A percentile compares a stretch with the other conserved stretches of the same genome.
Conservation (phyloP, 441 rosid genomes). For the Brassica balearica region DNA sequence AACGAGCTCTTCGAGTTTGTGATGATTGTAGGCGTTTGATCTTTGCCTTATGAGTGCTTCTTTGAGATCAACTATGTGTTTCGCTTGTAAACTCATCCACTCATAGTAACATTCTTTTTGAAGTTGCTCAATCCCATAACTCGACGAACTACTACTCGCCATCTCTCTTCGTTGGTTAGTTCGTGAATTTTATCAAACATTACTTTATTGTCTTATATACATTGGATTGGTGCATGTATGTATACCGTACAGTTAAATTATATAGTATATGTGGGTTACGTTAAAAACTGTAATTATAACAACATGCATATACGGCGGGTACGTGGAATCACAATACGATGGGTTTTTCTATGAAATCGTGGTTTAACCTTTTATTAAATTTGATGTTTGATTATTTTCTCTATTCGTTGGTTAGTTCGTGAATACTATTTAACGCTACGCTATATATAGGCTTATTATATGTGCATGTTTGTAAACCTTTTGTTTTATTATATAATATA, state of each 20-base stretch:
- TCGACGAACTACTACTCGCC: slow-evolving; percentile 1
- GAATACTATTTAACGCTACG: too few species aligned
- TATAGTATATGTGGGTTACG: too few species aligned
- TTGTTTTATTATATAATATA: too few species aligned
- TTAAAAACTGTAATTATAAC: too few species aligned
- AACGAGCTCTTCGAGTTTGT: slow-evolving; percentile 27
- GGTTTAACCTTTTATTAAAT: too few species aligned
- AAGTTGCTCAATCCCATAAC: slow-evolving; percentile 20
- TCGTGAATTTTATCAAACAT: not conserved
- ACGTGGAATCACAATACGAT: too few species aligned
- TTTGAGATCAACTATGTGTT: slow-evolving; percentile 47
- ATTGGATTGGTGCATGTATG: slow-evolving; percentile 3
- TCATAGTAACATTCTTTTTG: slow-evolving; percentile 46
- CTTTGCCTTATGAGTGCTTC: slow-evolving; percentile 28
- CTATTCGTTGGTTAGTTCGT: too few species aligned
- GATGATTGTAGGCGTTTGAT: not conserved
- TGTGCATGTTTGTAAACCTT: too few species aligned
- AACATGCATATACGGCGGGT: too few species aligned
- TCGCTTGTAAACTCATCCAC: slow-evolving; percentile 53
- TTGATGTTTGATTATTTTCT: too few species aligned
- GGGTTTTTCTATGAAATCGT: too few species aligned
- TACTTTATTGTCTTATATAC: not conserved
- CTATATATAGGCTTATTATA: too few species aligned
- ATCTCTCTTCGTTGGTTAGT: slow-evolving; percentile 20
- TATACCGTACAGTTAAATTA: not conserved